These are phyloP conservation scores for Leishmania tropica DNA, from an alignment of 208 protist genomes.

Conservation along the genomic window DNA sequence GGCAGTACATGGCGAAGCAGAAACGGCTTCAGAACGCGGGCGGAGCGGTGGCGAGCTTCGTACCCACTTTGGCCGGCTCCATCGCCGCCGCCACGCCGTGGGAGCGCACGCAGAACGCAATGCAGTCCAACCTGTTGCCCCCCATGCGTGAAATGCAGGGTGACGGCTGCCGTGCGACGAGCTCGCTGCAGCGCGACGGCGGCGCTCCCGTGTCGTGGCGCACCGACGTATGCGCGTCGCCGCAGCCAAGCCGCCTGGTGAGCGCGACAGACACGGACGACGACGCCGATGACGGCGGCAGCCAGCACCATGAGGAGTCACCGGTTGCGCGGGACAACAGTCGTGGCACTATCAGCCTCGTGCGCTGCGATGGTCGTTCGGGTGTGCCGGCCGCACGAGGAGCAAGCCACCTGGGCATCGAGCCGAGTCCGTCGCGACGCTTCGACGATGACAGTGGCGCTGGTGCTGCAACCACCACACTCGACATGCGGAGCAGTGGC, in stretches of 20 bases:
- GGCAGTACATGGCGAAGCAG: slow-evolving; percentile 60
- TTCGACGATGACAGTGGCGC: neutral
- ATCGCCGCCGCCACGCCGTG: neutral
- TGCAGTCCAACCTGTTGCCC: neutral
- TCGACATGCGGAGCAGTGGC: neutral
- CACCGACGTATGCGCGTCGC: slow-evolving; percentile 20
- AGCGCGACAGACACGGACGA: neutral
- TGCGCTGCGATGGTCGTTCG: neutral
- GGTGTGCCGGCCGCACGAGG: neutral
- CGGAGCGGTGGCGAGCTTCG: neutral
- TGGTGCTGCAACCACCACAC: neutral
- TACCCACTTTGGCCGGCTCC: neutral
- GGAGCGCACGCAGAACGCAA: slow-evolving; percentile 14
- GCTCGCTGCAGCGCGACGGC: neutral
- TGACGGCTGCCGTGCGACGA: neutral
- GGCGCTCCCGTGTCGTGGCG: slow-evolving; percentile 1
- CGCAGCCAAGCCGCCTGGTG: slow-evolving; percentile 11
- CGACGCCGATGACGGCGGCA: neutral
- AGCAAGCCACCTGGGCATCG: neutral
- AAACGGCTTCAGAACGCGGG: slow-evolving; percentile 27
- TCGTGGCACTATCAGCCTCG: neutral
- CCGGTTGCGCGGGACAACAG: neutral
- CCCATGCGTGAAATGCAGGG: neutral
- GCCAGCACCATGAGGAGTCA: neutral
- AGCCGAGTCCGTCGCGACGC: neutral